phyloP scores from a whole-genome alignment of 257 asterid genomes.

The Salvia miltiorrhiza region DNA sequence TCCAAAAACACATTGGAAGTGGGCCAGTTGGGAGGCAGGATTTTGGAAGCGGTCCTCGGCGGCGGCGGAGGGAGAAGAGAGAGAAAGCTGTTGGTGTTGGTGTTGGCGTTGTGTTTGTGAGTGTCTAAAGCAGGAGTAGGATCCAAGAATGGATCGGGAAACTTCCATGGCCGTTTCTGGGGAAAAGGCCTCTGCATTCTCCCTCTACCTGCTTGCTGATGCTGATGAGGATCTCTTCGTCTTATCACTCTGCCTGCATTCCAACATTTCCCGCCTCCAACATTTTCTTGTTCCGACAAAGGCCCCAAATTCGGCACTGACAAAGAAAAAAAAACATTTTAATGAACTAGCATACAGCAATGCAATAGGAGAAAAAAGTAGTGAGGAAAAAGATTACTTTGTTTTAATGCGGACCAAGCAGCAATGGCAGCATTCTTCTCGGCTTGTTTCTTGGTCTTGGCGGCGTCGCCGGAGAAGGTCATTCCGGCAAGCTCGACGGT shows the following conservation, averaged over 20 bases:
- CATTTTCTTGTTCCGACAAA: conserved; percentile 6
- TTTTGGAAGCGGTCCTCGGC: conserved; percentile 34
- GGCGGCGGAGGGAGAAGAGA: conserved; percentile 59
- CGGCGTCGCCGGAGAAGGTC: conserved; percentile 45
- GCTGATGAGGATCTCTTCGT: conserved; percentile 30
- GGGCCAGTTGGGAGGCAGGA: conserved; percentile 35
- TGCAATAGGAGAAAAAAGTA: neutral
- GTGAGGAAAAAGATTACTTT: conserved; percentile 12
- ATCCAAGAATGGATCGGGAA: conserved; percentile 10
- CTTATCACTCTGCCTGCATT: conserved; percentile 29
- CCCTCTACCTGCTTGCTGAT: conserved; percentile 11
- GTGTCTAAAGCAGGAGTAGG: conserved; percentile 11
- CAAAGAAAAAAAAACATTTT: neutral
- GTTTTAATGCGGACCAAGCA: conserved; percentile 48
- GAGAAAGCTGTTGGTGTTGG: conserved; percentile 27
- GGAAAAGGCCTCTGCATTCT: conserved; percentile 25
- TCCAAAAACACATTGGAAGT: no score
- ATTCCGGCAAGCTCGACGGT: conserved; percentile 47
- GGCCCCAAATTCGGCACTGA: conserved; percentile 39
- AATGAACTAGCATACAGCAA: no score
- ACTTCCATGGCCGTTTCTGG: conserved; percentile 13
- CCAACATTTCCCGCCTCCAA: conserved; percentile 7
- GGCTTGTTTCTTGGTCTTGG: conserved; percentile 50
- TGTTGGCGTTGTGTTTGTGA: conserved; percentile 23
- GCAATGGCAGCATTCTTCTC: conserved; percentile 54